Evolutionary conservation across 768 basidiomycete genomes (phyloP).

Genomic region (Termitomyces sp.): DNA sequence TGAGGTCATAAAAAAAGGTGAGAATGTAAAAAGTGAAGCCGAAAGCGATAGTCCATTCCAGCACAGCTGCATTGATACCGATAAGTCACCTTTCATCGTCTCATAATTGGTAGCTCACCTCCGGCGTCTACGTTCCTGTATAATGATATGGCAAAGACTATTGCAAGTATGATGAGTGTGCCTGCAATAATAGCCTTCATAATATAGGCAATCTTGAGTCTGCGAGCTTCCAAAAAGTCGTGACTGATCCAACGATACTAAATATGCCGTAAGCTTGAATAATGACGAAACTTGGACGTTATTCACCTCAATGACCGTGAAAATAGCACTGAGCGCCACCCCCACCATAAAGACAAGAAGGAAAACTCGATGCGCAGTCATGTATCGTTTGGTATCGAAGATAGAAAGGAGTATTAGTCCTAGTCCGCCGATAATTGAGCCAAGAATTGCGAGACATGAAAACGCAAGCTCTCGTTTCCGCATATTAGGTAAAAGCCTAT

Average conservation of each 20-base stretch:
- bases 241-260: conserved; percentile 65
- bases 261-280: not conserved
- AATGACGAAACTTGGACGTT: conserved; percentile 1
- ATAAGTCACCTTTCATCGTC: not conserved
- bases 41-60: conserved; percentile 74
- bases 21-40: conserved; percentile 70
- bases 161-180: conserved; percentile 53
- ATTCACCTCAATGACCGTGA: conserved; percentile 62
- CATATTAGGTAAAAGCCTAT: conserved; percentile 56
- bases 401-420: conserved; percentile 68
- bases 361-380: conserved; percentile 50
- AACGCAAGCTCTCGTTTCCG: conserved; percentile 51
- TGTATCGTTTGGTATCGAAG: conserved; percentile 60
- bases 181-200: conserved; percentile 57
- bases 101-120: conserved; percentile 26
- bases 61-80: conserved; percentile 34
- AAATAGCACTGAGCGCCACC: conserved; percentile 67
- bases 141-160: conserved; percentile 56
- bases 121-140: conserved; percentile 42
- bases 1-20: conserved; percentile 70
- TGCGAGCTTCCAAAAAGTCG: conserved; percentile 39
- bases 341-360: conserved; percentile 72
- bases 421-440: conserved; percentile 54
- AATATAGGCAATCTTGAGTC: conserved; percentile 50
- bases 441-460: conserved; percentile 51